Base-by-base conservation (phyloP, 257 asterid genomes). In the Jaltomata sinuosa region DNA sequence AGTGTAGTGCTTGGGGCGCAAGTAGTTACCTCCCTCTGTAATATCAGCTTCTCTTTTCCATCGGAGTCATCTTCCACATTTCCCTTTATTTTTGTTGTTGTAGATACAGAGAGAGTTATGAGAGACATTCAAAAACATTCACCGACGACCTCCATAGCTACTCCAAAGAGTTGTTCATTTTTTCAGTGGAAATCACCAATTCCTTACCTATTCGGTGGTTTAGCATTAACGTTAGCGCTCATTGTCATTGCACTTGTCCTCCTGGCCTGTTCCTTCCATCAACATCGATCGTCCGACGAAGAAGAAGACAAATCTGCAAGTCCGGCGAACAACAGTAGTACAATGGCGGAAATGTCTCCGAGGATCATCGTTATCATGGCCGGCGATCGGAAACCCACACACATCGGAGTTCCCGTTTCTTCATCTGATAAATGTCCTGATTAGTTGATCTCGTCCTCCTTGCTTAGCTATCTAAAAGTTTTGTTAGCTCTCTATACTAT, bases 351-450 rank as follows among this genome's bases (percentile, higher is more conserved):
- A 19, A 62, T 82, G 47, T 22, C 79, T 19, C 84, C 79, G 15
- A 82, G 62, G 11, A 25, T 82, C 84, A 14, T 82, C 27, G 84
- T 82, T 7, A 25, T 82, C 8, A 64, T 82, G 84, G 79, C 84
- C n/a, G 84, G 84, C 15, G 79, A 82, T 45, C 21, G 38, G 49
- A 45, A 82, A 12, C 84, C 84, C 50, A 62, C 47, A 16, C 79
- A 82, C 15, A 32, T 82, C 40, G 84, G 78, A 49, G 49, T 64
- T 82, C 84, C 84, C 0, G 36, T 82, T 25, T 42, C 55, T 22
- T 42, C 22, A 45, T 72, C 57, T 11, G 55, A 22, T 72, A 72
- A 42, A 42, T 49, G 55, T 40, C 21, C 81, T 1, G 40, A 32
- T 2, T 79, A 12, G 29, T 16, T 4, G 11, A 0, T 32, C 8